Evolutionary conservation across 169 alveolate species (phyloP).

Genomic region (Eimeria necatrix): DNA sequence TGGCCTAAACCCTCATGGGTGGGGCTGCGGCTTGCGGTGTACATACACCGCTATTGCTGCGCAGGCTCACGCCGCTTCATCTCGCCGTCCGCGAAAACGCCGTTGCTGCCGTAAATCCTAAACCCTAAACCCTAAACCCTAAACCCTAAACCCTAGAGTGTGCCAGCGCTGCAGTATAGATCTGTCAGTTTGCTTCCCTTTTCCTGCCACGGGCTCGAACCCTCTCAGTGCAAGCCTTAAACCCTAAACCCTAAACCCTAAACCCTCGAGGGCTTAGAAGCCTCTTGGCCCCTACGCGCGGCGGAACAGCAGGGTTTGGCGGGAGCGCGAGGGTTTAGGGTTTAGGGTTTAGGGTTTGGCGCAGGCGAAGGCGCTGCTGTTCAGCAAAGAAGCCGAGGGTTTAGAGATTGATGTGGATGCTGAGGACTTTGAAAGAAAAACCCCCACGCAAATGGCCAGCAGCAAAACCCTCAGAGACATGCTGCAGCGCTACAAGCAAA

Average conservation of each 20-base stretch:
- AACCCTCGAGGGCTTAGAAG: not conserved
- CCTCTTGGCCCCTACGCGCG: too few species aligned
- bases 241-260: not conserved
- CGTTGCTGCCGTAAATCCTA: constrained; percentile 54
- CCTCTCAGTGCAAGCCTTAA: too few species aligned
- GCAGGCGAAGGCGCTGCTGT: constrained; percentile 49
- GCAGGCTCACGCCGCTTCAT: constrained; percentile 70
- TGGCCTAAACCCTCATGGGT: too few species aligned
- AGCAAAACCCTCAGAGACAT: constrained; percentile 43
- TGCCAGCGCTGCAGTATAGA: too few species aligned
- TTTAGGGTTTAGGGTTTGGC: not conserved
- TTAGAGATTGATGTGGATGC: not conserved
- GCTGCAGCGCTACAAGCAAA: constrained; percentile 54
- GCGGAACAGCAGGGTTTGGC: too few species aligned
- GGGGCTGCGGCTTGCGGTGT: too few species aligned
- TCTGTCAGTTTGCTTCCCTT: too few species aligned
- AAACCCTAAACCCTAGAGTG: too few species aligned
- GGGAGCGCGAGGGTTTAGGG: too few species aligned
- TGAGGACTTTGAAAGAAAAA: constrained; percentile 59
- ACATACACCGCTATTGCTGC: too few species aligned
- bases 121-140: too few species aligned
- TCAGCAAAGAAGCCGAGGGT: constrained; percentile 64
- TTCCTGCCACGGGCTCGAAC: not conserved
- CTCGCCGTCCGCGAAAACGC: constrained; percentile 71
- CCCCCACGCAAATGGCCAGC: constrained; percentile 44